Conservation (phyloP, 768 basidiomycete species). For the Boletellus ananiceps region DNA sequence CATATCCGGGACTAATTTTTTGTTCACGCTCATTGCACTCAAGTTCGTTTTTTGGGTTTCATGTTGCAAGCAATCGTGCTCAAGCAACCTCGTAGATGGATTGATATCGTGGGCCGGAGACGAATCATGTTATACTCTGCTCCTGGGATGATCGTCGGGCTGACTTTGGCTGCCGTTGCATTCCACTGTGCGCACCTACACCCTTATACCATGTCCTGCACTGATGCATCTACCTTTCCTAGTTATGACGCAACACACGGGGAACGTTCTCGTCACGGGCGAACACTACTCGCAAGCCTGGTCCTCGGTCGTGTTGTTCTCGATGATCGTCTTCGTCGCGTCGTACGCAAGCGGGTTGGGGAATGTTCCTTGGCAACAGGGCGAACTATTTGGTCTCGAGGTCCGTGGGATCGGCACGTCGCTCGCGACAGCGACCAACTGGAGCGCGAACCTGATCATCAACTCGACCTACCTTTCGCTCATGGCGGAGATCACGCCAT, state of each 20-base stretch:
- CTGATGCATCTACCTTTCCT: not conserved
- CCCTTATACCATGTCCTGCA: not conserved
- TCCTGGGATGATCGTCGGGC: slow-evolving; percentile 67
- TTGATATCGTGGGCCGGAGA: slow-evolving; percentile 67
- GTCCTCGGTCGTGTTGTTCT: slow-evolving; percentile 65
- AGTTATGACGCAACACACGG: slow-evolving; percentile 62
- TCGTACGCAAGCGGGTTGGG: slow-evolving; percentile 78
- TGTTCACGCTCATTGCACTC: slow-evolving; percentile 73
- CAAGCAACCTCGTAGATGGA: slow-evolving; percentile 28
- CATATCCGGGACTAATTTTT: slow-evolving; percentile 72
- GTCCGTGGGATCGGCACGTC: slow-evolving; percentile 77
- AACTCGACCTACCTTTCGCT: slow-evolving; percentile 77
- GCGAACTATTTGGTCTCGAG: slow-evolving; percentile 77
- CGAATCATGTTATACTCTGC: slow-evolving; percentile 66
- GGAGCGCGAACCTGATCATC: slow-evolving; percentile 73
- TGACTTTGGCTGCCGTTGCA: slow-evolving; percentile 58
- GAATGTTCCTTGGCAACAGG: slow-evolving; percentile 85
- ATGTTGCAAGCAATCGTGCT: not conserved
- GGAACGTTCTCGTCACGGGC: slow-evolving; percentile 55
- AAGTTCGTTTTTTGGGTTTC: slow-evolving; percentile 34
- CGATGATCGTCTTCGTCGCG: slow-evolving; percentile 83
- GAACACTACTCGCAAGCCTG: slow-evolving; percentile 54
- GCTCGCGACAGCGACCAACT: slow-evolving; percentile 71
- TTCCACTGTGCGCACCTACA: slow-evolving; percentile 44
- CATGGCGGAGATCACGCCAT: slow-evolving; percentile 67